Evolutionary conservation across 441 rosid genomes (phyloP).

Genomic region (Euphorbia schlechtendalii): DNA sequence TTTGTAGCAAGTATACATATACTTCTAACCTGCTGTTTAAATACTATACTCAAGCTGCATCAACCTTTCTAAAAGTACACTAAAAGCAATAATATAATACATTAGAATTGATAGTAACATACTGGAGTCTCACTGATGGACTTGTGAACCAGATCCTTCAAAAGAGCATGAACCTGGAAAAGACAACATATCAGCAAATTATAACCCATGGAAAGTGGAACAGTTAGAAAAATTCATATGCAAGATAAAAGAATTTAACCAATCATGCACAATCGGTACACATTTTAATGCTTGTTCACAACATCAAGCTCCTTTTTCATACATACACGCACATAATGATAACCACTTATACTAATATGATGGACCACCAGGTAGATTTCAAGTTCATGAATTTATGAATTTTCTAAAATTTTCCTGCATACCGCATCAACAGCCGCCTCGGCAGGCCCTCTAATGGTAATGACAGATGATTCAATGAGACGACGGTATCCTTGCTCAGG

Average conservation of each 20-base stretch:
- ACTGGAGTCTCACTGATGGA: constrained; percentile 78
- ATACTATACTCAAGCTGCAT: background rate
- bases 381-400: background rate
- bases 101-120: constrained; percentile 27
- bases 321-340: background rate
- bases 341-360: background rate
- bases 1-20: background rate
- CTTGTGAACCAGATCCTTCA: constrained; percentile 95
- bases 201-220: background rate
- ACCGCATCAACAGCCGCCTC: constrained; percentile 99
- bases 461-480: constrained; percentile 77
- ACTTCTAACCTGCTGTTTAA: background rate
- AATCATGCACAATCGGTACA: background rate
- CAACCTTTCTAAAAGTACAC: background rate
- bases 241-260: background rate
- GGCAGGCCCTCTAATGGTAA: constrained; percentile 94
- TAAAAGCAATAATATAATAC: background rate
- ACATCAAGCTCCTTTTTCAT: background rate
- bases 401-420: constrained; percentile 20
- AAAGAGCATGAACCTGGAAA: constrained; percentile 70
- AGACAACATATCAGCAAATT: constrained; percentile 2
- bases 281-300: background rate
- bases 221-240: background rate
- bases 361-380: background rate
- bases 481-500: constrained; percentile 99